These are phyloP conservation scores for Phytophthora idaei DNA, from an alignment of 352 stramenopile genomes.

Conservation along the genomic window DNA sequence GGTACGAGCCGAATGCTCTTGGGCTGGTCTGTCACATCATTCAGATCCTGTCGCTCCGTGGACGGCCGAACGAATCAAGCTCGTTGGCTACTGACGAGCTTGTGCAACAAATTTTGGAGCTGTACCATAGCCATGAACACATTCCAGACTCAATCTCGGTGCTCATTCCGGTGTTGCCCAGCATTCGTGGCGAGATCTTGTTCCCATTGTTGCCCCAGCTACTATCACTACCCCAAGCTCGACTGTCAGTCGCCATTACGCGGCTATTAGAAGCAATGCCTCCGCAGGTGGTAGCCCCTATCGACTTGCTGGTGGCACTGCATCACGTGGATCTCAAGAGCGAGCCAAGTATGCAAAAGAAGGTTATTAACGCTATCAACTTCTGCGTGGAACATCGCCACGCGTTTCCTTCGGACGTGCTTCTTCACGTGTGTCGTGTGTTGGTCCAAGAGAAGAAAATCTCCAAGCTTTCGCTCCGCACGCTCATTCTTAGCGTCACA, in stretches of 20 bases:
- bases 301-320: constrained; percentile 74
- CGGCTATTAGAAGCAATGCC: constrained; percentile 76
- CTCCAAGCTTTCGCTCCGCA: constrained; percentile 74
- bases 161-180: constrained; percentile 70
- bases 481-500: constrained; percentile 80
- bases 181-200: constrained; percentile 57
- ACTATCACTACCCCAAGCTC: constrained; percentile 54
- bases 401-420: constrained; percentile 76
- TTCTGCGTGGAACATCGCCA: constrained; percentile 82
- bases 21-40: constrained; percentile 79
- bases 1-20: constrained; percentile 63
- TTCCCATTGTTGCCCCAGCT: constrained; percentile 68
- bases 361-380: constrained; percentile 77
- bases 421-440: constrained; percentile 70
- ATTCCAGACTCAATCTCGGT: constrained; percentile 69
- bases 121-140: constrained; percentile 65
- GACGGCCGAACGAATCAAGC: constrained; percentile 43
- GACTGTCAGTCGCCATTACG: constrained; percentile 72
- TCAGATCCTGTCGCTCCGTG: constrained; percentile 65
- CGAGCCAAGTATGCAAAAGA: constrained; percentile 77
- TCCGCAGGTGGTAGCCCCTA: constrained; percentile 64
- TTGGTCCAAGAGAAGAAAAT: constrained; percentile 65
- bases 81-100: constrained; percentile 47
- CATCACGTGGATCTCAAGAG: constrained; percentile 79
- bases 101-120: constrained; percentile 61